Base-by-base conservation (phyloP, 345 rosid species). In the Aethionema arabicum region DNA sequence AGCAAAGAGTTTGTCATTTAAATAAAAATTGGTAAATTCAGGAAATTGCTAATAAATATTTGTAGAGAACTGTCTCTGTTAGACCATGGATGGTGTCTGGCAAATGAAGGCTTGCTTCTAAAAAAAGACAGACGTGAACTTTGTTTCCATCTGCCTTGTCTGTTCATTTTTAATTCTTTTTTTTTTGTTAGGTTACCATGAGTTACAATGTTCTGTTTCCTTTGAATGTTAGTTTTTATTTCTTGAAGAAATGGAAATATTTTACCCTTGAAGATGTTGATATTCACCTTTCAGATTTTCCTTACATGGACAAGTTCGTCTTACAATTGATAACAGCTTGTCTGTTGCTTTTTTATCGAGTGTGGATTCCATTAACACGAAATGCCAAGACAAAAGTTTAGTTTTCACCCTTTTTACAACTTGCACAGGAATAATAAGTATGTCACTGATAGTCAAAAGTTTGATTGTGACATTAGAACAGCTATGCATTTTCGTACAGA, bases 391-490 rank as follows among this genome's bases (percentile, higher is more conserved):
- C 37, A 45, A 64, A 65, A 65, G 60, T 29, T 31, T 54, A 46
- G 50, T 40, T 31, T 31, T 45, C 14, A 37, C 4, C 55, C 35
- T 56, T 62, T 56, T 27, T 8, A 32, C 74, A 50, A 70, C 60
- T 71, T 71, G 61, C 75, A 50, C 9, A 31, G 30, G 51, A 52
- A 71, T 16, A 51, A 64, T 51, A 40, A 11, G 36, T 15, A 29
- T 64, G 48, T 52, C 70, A 58, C 54, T 52, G 1, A 16, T 33
- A 50, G 42, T 44, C 60, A 30, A 63, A 64, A 71, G 44, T 58
- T 71, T 52, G 75, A 71, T 64, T 57, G 50, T 45, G 75, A 71
- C 60, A 52, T n/a, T 51, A 36, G 56, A 65, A 64, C 56, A 63
- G 59, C 32, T 56, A 56, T 55, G 50, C 33, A 33, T 13, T 29